Conservation (phyloP, 768 basidiomycete species). For the Agaricus bisporus region DNA sequence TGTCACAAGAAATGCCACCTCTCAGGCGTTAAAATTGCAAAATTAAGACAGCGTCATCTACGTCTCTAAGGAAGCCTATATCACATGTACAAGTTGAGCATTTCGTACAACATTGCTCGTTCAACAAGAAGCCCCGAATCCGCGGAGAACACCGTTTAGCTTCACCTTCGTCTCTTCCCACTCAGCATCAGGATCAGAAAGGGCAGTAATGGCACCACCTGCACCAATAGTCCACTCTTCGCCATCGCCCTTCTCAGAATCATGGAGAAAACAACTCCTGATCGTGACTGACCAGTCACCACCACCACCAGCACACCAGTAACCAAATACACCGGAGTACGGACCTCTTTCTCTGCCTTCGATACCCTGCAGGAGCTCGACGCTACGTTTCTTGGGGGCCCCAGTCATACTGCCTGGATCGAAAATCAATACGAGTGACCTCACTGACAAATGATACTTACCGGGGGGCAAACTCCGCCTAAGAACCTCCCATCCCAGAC, state of each 20-base stretch:
- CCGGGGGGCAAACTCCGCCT: slow-evolving; percentile 82
- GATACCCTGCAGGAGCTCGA: slow-evolving; percentile 79
- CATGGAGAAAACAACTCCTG: slow-evolving; percentile 82
- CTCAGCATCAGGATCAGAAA: slow-evolving; percentile 79
- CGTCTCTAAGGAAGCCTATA: not conserved
- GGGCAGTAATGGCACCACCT: slow-evolving; percentile 94
- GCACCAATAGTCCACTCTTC: slow-evolving; percentile 82
- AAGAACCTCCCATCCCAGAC: slow-evolving; percentile 76
- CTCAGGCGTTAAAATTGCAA: not conserved
- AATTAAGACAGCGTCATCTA: not conserved
- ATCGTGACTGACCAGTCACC: slow-evolving; percentile 95
- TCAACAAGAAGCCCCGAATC: slow-evolving; percentile 41
- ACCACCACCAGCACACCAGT: slow-evolving; percentile 83
- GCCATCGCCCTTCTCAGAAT: slow-evolving; percentile 17
- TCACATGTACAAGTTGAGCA: not conserved
- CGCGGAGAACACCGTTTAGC: slow-evolving; percentile 66
- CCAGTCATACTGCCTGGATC: slow-evolving; percentile 90
- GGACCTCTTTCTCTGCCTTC: slow-evolving; percentile 69
- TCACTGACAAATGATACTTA: slow-evolving; percentile 21
- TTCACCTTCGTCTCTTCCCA: slow-evolving; percentile 97
- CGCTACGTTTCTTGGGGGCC: slow-evolving; percentile 90
- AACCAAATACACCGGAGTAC: slow-evolving; percentile 93
- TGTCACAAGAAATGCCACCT: not conserved
- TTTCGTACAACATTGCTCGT: not conserved
- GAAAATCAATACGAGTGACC: not conserved